Base-by-base conservation (phyloP, 306 rosid genomes). In the Vicia sativa region DNA sequence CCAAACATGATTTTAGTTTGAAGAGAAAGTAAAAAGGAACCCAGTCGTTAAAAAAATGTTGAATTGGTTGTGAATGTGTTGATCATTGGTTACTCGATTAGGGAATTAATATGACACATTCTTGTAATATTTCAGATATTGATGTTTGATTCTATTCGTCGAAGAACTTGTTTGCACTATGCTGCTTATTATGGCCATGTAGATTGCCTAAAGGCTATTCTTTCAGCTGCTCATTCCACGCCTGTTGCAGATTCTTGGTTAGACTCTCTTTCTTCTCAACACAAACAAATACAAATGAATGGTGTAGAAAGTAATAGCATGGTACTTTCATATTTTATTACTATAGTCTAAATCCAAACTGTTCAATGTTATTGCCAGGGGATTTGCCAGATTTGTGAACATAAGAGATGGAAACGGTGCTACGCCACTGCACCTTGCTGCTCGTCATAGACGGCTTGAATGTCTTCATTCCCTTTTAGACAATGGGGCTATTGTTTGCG, bases 381-480 rank as follows among this genome's bases (percentile, higher is more conserved):
- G 97, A 49, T 89, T 89, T 79, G 78, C 85, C 7, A 81, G 97
- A 81, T 92, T 87, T 74, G 97, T 92, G 78, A 92, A 92, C 60
- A 82, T 92, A 68, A 86, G 96, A 84, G 96, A 92, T 79, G 87
- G 87, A 70, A 79, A 84, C 54, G 96, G 97, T 37, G 90, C 95
- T 28, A 87, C 97, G 28, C 95, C 96, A 9, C 71, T 92, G 79
- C 96, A 92, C 73, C 83, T 92, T 74, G 95, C 96, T 5, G 89
- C 97, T 39, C 92, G 95, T 29, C 91, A 81, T 61, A 78, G 71
- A 67, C 73, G 49, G 78, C 75, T 83, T 13, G 89, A 85, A 59
- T 89, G 96, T 45, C 82, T 87, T 64, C 83, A 78, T 58, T 76
- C 78, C 23, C 96, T 92, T 64, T 72, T 92, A 67, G 85, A 86